Evolutionary conservation across 148 eudicot genomes (phyloP).

Genomic region (Arbutus unedo): DNA sequence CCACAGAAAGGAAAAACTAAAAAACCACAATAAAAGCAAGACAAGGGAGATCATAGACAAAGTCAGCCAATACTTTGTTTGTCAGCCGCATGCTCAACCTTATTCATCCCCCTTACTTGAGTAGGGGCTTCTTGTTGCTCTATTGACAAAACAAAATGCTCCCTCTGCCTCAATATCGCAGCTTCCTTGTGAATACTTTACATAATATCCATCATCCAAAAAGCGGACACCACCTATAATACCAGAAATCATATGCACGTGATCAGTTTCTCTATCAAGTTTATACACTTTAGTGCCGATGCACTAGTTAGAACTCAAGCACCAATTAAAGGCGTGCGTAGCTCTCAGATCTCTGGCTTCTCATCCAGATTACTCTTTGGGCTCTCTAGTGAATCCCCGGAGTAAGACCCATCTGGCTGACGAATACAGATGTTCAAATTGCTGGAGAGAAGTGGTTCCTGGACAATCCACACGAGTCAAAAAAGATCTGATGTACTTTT

Average conservation of each 20-base stretch:
- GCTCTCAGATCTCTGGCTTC: conserved; percentile 14
- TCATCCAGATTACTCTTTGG: conserved; percentile 33
- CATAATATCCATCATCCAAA: conserved; percentile 18
- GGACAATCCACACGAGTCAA: conserved; percentile 17
- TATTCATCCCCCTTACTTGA: conserved; percentile 2
- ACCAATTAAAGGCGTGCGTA: conserved; percentile 1
- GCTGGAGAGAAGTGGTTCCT: conserved; percentile 43
- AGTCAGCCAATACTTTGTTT: background rate
- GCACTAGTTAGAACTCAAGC: conserved; percentile 22
- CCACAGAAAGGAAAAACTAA: background rate
- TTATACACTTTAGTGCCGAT: conserved; percentile 9
- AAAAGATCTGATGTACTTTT: background rate
- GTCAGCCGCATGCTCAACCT: conserved; percentile 10
- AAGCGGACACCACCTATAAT: conserved; percentile 12
- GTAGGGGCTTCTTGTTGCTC: conserved; percentile 15
- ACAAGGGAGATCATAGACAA: conserved; percentile 2
- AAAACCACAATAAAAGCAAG: background rate
- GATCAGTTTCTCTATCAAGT: too few species aligned
- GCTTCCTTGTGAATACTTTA: conserved; percentile 1
- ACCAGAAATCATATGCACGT: background rate
- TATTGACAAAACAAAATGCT: conserved; percentile 18
- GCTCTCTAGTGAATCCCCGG: conserved; percentile 49
- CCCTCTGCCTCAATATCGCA: conserved; percentile 3
- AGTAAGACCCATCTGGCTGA: conserved; percentile 58
- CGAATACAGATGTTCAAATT: conserved; percentile 57